phyloP scores from a whole-genome alignment of 2,329 filamentous ascomycete genomes.

The Ciborinia camelliae region DNA sequence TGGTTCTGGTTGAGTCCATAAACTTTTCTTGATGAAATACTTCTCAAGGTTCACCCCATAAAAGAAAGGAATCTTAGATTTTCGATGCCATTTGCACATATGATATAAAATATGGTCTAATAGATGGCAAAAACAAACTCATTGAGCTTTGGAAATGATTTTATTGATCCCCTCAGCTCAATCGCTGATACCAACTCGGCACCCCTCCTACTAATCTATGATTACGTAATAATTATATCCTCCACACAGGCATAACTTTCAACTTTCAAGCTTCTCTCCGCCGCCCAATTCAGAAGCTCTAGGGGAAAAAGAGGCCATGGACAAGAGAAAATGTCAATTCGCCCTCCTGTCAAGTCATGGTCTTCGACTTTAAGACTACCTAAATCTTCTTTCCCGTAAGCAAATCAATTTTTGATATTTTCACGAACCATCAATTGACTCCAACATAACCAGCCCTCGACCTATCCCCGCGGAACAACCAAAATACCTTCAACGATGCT shows the following conservation, averaged over 20 bases:
- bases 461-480: constrained; percentile 45
- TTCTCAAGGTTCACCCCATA: not conserved
- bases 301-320: constrained; percentile 19
- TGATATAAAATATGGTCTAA: not conserved
- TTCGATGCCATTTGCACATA: not conserved
- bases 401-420: constrained; percentile 20
- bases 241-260: not conserved
- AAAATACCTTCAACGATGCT: constrained; percentile 68
- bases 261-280: not conserved
- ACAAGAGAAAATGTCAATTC: constrained; percentile 34
- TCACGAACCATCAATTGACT: constrained; percentile 18
- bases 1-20: not conserved
- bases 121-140: not conserved
- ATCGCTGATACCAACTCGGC: too few species aligned
- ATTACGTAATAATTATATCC: not conserved
- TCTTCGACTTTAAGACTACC: constrained; percentile 72
- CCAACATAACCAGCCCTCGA: constrained; percentile 31
- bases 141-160: too few species aligned
- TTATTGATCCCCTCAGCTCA: not conserved
- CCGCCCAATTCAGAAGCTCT: not conserved
- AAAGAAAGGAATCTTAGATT: not conserved
- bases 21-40: not conserved
- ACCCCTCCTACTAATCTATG: too few species aligned
- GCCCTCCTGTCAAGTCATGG: constrained; percentile 55
- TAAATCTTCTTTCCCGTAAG: constrained; percentile 69